These are phyloP conservation scores for Pseudogymnoascus sp. DNA, from an alignment of 2,329 filamentous ascomycete species.

Conservation along the genomic window DNA sequence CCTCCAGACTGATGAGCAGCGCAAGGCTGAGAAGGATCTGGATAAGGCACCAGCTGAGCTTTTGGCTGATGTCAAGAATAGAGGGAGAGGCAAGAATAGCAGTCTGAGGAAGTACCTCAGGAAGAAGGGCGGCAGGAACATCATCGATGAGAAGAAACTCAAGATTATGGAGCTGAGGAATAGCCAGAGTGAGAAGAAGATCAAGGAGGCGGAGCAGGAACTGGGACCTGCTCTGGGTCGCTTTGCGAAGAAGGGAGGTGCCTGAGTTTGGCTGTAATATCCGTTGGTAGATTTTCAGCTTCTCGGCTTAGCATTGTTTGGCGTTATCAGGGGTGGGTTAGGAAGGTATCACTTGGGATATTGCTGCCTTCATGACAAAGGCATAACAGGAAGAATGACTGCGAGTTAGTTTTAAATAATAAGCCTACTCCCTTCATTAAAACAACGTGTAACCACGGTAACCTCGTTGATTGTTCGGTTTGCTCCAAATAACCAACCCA, in stretches of 20 bases:
- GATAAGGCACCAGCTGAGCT: conserved; percentile 59
- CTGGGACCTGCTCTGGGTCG: conserved; percentile 80
- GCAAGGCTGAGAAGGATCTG: conserved; percentile 69
- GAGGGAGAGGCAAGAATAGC: conserved; percentile 82
- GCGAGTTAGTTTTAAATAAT: conserved; percentile 11
- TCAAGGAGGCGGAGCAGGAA: conserved; percentile 63
- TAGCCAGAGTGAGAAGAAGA: conserved; percentile 58
- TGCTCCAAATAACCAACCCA: conserved; percentile 29
- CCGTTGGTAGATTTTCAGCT: neutral
- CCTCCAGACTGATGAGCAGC: conserved; percentile 69
- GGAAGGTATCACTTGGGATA: neutral
- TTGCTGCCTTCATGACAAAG: conserved; percentile 1
- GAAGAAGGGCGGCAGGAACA: conserved; percentile 87
- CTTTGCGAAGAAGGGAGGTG: conserved; percentile 64
- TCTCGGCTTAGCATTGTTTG: conserved; percentile 10
- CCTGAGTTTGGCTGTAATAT: conserved; percentile 7
- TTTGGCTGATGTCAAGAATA: conserved; percentile 62
- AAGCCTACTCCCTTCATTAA: conserved; percentile 8
- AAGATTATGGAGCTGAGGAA: conserved; percentile 77
- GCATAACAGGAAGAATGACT: conserved; percentile 6
- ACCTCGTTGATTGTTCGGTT: conserved; percentile 9
- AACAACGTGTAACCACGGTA: neutral
- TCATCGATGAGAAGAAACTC: conserved; percentile 92
- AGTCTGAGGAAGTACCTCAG: conserved; percentile 80
- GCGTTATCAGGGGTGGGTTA: conserved; percentile 3